phyloP scores from a whole-genome alignment of 805 yeast species.

The Torulaspora gathmanii region DNA sequence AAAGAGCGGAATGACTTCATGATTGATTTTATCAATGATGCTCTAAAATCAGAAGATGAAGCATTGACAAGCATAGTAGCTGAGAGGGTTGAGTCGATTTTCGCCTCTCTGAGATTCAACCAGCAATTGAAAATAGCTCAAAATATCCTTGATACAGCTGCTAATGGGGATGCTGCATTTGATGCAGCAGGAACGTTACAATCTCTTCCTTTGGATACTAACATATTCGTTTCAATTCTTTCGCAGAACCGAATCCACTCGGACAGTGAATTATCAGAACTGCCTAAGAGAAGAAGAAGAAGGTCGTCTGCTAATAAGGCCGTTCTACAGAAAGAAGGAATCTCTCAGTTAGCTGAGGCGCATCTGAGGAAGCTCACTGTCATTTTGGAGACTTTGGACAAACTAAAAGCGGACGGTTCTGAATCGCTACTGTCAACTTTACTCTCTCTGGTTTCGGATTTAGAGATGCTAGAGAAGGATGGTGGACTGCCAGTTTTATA shows the following conservation, averaged over 20 bases:
- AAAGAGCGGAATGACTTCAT: conserved; percentile 56
- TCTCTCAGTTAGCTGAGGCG: conserved; percentile 67
- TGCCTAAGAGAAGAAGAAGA: conserved; percentile 74
- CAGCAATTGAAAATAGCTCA: conserved; percentile 54
- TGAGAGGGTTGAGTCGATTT: conserved; percentile 49
- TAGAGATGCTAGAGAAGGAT: conserved; percentile 82
- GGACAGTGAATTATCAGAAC: conserved; percentile 37
- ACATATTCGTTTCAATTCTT: conserved; percentile 55
- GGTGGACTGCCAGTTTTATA: conserved; percentile 88
- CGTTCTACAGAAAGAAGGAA: conserved; percentile 62
- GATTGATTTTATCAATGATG: conserved; percentile 54
- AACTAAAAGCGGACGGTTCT: conserved; percentile 31
- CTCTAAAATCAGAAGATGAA: conserved; percentile 45
- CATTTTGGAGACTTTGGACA: conserved; percentile 74
- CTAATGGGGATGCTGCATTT: conserved; percentile 42
- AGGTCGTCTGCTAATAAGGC: conserved; percentile 71
- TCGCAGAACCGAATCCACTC: conserved; percentile 54
- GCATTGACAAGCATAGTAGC: conserved; percentile 47
- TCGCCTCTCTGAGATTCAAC: conserved; percentile 53
- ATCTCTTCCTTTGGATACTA: conserved; percentile 49
- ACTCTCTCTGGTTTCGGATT: conserved; percentile 63
- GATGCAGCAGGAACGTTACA: conserved; percentile 53
- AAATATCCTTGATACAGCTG: conserved; percentile 53
- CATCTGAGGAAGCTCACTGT: conserved; percentile 76
- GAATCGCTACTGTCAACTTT: conserved; percentile 48